Conservation (phyloP, 805 yeast species). For the Candida peoriensis region DNA sequence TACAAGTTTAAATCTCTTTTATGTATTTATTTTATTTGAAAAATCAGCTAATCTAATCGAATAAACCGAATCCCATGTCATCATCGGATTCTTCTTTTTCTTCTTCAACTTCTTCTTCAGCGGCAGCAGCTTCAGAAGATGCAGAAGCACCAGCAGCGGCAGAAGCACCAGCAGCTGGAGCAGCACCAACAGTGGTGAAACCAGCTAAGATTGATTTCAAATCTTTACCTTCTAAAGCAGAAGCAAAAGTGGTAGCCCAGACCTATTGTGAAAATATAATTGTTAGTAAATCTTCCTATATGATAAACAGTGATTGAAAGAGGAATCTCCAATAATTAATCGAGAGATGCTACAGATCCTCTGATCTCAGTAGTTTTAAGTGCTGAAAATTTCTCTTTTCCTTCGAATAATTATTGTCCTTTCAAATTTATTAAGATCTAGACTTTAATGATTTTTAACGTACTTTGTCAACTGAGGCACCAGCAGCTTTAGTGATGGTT, state of each 20-base stretch:
- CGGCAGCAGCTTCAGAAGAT: conserved; percentile 54
- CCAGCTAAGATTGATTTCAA: conserved; percentile 61
- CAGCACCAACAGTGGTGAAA: conserved; percentile 46
- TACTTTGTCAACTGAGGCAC: conserved; percentile 62
- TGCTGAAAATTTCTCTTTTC: no score
- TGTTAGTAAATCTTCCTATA: no score
- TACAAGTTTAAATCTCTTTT: neutral
- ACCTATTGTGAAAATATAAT: conserved; percentile 32
- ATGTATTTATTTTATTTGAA: neutral
- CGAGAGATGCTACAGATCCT: no score
- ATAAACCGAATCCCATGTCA: conserved; percentile 90
- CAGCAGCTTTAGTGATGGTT: conserved; percentile 71
- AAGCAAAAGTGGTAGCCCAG: conserved; percentile 81
- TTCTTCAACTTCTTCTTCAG: conserved; percentile 55
- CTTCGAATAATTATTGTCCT: no score
- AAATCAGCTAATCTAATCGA: conserved; percentile 59
- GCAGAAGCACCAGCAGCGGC: conserved; percentile 42
- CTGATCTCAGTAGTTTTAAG: no score
- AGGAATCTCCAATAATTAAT: no score
- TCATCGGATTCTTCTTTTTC: conserved; percentile 71
- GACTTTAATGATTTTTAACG: no score
- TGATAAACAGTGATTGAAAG: no score
- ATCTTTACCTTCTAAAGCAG: conserved; percentile 78
- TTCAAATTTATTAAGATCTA: no score
- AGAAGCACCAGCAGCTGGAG: conserved; percentile 46